Conservation (phyloP, 345 rosid species). For the Nephelium lappaceum region DNA sequence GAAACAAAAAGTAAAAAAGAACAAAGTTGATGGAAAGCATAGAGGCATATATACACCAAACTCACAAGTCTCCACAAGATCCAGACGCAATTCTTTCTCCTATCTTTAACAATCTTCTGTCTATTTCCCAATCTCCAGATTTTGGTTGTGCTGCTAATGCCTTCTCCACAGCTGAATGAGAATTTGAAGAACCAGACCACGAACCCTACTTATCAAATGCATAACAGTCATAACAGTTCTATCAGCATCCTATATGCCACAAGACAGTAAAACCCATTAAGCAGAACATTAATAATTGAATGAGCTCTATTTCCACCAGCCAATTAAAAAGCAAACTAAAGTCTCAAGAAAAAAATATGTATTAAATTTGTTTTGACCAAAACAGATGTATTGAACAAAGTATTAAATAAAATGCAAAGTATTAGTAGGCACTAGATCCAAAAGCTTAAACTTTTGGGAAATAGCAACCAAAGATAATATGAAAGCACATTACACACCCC, state of each 20-base stretch:
- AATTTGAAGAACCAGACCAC: constrained; percentile 59
- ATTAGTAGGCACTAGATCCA: background rate
- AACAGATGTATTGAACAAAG: too few species aligned
- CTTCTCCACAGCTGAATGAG: constrained; percentile 37
- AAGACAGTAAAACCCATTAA: background rate
- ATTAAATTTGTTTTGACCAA: background rate
- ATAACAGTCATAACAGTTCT: constrained; percentile 8
- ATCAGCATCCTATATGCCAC: constrained; percentile 8
- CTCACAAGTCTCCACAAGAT: constrained; percentile 78
- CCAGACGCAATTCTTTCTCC: constrained; percentile 72
- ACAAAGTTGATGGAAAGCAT: constrained; percentile 16
- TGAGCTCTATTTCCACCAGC: constrained; percentile 11
- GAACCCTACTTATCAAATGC: constrained; percentile 46
- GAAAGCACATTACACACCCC: background rate
- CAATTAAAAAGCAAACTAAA: background rate
- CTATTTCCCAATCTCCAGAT: constrained; percentile 58
- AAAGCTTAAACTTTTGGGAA: background rate
- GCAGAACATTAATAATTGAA: constrained; percentile 7
- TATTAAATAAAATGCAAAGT: background rate
- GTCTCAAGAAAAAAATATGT: background rate
- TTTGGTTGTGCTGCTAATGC: constrained; percentile 28
- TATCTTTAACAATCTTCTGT: constrained; percentile 53
- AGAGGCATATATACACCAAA: constrained; percentile 18
- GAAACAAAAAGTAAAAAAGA: background rate
- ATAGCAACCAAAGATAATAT: background rate